Evolutionary conservation across 208 protist species (phyloP).

Genomic region (Trypanosoma scelopori): DNA sequence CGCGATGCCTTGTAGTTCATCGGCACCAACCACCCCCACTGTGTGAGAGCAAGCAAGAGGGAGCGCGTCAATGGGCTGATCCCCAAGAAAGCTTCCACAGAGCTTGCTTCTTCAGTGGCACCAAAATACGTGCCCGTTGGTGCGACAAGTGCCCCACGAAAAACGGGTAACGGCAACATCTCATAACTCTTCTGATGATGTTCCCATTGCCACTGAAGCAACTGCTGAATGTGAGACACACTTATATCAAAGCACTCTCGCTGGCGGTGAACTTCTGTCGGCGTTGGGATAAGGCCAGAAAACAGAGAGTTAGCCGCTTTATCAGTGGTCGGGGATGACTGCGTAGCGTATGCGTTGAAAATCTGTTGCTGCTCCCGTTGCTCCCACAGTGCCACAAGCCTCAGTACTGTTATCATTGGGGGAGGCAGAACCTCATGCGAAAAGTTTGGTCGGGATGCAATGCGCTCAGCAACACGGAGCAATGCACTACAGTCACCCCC

Average conservation of each 20-base stretch:
- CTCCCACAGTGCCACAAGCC: conserved; percentile 10
- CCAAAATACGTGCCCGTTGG: conserved; percentile 29
- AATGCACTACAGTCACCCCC: background rate
- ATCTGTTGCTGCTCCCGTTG: conserved; percentile 18
- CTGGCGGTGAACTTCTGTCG: conserved; percentile 52
- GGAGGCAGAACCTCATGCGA: background rate
- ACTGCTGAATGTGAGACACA: conserved; percentile 59
- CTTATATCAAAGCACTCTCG: conserved; percentile 47
- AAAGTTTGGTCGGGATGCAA: background rate
- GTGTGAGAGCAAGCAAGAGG: conserved; percentile 43
- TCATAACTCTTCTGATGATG: conserved; percentile 69
- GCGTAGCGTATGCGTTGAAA: conserved; percentile 15
- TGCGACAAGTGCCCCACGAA: conserved; percentile 34
- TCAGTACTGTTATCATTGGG: conserved; percentile 26
- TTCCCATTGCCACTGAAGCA: conserved; percentile 81
- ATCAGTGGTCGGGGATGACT: background rate
- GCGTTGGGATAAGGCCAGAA: conserved; percentile 46
- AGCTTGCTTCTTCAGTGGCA: background rate
- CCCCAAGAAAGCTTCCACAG: conserved; percentile 17
- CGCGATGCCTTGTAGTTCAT: conserved; percentile 41
- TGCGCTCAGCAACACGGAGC: conserved; percentile 13
- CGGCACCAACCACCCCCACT: conserved; percentile 65
- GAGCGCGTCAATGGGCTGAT: conserved; percentile 57
- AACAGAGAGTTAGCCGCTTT: conserved; percentile 25
- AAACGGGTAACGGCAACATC: conserved; percentile 45